These are phyloP conservation scores for Onygenales sp. DNA, from an alignment of 2,329 filamentous ascomycete genomes.

Conservation along the genomic window DNA sequence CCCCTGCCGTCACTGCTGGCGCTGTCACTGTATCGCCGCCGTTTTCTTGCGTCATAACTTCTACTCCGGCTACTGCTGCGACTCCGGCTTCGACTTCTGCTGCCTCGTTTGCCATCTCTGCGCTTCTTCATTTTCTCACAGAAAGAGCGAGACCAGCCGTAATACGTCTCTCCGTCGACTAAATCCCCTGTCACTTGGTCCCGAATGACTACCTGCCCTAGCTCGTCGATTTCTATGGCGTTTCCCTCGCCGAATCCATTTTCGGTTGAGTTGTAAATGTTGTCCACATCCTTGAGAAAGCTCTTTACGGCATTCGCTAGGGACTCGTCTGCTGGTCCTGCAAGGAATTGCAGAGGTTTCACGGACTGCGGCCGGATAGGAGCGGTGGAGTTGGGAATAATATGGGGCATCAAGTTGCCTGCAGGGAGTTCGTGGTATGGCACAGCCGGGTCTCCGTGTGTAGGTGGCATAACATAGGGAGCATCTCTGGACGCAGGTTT, in stretches of 20 bases:
- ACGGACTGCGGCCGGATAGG: constrained; percentile 64
- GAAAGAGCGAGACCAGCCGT: constrained; percentile 75
- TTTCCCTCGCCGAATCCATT: constrained; percentile 39
- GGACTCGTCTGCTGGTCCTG: constrained; percentile 58
- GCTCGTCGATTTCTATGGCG: constrained; percentile 58
- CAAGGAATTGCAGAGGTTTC: constrained; percentile 59
- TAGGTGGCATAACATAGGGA: constrained; percentile 63
- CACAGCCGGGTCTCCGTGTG: constrained; percentile 63
- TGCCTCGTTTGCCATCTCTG: constrained; percentile 16
- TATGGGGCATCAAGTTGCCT: constrained; percentile 67
- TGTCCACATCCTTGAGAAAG: constrained; percentile 60
- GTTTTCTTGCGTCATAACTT: constrained; percentile 32
- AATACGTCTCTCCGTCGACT: constrained; percentile 64
- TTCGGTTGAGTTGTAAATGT: constrained; percentile 52
- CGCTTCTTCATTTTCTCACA: constrained; percentile 67
- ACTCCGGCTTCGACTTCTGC: constrained; percentile 35
- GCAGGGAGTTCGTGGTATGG: constrained; percentile 78
- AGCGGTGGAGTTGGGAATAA: constrained; percentile 64
- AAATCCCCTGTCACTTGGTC: constrained; percentile 60
- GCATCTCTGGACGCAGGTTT: constrained; percentile 37
- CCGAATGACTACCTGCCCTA: constrained; percentile 59
- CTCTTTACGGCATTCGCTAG: constrained; percentile 59
- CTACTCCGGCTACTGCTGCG: constrained; percentile 34
- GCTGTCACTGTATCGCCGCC: constrained; percentile 32
- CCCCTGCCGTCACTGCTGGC: constrained; percentile 21